Evolutionary conservation across 2,329 filamentous ascomycete genomes (phyloP).

Genomic region (Paraphaeosphaeria minitans): DNA sequence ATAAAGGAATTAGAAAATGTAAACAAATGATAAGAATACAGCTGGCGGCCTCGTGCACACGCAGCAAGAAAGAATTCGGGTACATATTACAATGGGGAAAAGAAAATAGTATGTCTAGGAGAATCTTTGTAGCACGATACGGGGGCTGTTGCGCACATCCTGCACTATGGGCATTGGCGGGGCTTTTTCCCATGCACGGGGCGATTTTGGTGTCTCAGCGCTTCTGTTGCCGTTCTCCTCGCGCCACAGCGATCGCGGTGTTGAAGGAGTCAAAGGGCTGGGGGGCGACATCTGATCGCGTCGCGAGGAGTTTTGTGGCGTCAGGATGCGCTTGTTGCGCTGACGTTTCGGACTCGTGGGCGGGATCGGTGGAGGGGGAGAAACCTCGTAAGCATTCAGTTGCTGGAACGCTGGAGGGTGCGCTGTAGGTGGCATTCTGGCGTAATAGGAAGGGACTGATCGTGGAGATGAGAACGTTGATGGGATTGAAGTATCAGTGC

Average conservation of each 20-base stretch:
- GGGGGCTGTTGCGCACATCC: conserved; percentile 18
- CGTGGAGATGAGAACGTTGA: too few relatives aligned
- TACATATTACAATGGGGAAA: neutral
- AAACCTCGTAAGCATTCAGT: neutral
- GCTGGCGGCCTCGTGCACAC: conserved; percentile 4
- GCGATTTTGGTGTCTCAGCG: neutral
- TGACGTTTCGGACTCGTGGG: conserved; percentile 18
- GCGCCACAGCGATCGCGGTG: conserved; percentile 21
- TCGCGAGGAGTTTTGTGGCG: conserved; percentile 21
- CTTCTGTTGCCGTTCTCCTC: conserved; percentile 15
- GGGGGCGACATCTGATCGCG: conserved; percentile 20
- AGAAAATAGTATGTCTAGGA: neutral
- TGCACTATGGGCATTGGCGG: conserved; percentile 10
- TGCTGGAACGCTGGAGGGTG: conserved; percentile 4
- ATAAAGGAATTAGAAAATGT: neutral
- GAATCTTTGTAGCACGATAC: conserved; percentile 14
- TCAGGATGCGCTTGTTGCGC: conserved; percentile 24
- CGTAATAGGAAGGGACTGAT: conserved; percentile 11
- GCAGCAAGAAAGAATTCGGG: conserved; percentile 2
- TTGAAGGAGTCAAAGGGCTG: conserved; percentile 17
- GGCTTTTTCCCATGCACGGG: conserved; percentile 6
- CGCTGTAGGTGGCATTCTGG: conserved; percentile 4
- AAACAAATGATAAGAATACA: neutral
- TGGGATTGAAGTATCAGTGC: conserved; percentile 8
- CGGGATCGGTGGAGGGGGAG: conserved; percentile 1